phyloP scores from a whole-genome alignment of 139 green algal species.

The Dunaliella primolecta region DNA sequence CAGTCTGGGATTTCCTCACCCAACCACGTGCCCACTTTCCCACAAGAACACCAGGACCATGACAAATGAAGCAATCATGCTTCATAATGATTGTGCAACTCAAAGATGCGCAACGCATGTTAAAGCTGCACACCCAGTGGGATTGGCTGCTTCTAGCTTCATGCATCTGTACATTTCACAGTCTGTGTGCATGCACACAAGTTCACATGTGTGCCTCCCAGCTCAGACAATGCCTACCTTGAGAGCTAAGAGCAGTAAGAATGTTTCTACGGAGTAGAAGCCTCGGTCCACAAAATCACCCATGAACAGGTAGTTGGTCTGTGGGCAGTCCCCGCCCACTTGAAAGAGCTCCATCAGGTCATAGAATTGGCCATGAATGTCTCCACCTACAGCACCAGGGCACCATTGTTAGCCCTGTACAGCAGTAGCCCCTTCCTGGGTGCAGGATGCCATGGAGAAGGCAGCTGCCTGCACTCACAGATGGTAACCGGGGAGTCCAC shows the following conservation, averaged over 20 bases:
- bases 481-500: conserved; percentile 95
- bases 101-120: too few species aligned
- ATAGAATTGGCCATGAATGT: conserved; percentile 99
- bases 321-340: conserved; percentile 90
- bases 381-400: conserved; percentile 64
- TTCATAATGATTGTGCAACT: too few species aligned
- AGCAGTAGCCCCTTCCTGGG: too few species aligned
- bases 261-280: conserved; percentile 98
- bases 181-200: not conserved
- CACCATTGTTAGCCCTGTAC: too few species aligned
- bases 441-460: too few species aligned
- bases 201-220: not conserved
- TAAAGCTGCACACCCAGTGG: too few species aligned
- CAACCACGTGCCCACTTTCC: too few species aligned
- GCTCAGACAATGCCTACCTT: conserved; percentile 74
- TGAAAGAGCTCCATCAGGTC: conserved; percentile 98
- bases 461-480: too few species aligned
- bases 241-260: conserved; percentile 94
- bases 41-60: too few species aligned
- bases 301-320: conserved; percentile 99
- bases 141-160: too few species aligned
- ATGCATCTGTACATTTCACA: not conserved
- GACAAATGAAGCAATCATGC: too few species aligned
- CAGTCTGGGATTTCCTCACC: too few species aligned
- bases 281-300: conserved; percentile 98